These are phyloP conservation scores for Torulaspora globosa DNA, from an alignment of 1,139 yeast genomes.

Conservation along the genomic window DNA sequence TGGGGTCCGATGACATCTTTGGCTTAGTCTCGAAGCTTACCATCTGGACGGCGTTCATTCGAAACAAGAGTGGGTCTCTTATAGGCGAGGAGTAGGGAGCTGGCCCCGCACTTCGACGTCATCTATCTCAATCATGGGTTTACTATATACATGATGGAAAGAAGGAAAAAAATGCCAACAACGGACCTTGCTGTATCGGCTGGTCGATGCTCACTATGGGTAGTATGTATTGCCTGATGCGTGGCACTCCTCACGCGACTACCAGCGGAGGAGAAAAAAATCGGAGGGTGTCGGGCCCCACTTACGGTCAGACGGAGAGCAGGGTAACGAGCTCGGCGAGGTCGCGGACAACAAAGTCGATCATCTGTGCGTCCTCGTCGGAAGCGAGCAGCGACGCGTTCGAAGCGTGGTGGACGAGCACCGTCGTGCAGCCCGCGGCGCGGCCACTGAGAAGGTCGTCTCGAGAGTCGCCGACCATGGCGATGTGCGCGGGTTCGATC, in stretches of 20 bases:
- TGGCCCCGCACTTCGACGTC: no score
- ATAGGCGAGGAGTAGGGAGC: neutral
- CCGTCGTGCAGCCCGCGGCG: conserved; percentile 54
- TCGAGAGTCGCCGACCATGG: conserved; percentile 68
- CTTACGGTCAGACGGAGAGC: conserved; percentile 1
- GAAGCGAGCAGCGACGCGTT: conserved; percentile 42
- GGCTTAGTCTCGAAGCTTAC: no score
- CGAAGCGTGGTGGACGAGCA: conserved; percentile 47
- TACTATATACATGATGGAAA: no score
- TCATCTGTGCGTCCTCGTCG: conserved; percentile 37
- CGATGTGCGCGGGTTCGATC: conserved; percentile 42
- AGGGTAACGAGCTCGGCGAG: conserved; percentile 43
- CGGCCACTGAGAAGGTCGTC: conserved; percentile 62
- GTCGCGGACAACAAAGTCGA: conserved; percentile 42
- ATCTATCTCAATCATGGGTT: no score
- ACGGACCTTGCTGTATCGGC: no score
- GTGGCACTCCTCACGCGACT: neutral
- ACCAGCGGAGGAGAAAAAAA: neutral
- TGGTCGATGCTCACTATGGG: no score
- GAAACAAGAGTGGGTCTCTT: neutral
- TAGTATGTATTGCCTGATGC: no score
- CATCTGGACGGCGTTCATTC: no score
- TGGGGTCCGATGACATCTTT: conserved; percentile 1
- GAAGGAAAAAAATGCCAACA: no score
- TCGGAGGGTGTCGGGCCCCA: neutral